Evolutionary conservation across 352 stramenopile genomes (phyloP).

Genomic region (Globisporangium splendens): DNA sequence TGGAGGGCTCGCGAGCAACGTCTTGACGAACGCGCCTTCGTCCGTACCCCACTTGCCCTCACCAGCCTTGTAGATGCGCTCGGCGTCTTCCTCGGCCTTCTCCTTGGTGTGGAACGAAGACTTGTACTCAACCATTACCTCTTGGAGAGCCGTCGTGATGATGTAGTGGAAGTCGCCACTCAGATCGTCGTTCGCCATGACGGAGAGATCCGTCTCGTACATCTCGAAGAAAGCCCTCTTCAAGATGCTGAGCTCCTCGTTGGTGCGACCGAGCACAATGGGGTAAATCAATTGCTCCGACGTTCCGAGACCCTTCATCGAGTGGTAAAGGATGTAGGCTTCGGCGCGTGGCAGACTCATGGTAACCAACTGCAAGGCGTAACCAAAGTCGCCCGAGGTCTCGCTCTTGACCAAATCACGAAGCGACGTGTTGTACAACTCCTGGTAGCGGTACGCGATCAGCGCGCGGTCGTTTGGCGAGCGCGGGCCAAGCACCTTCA

Average conservation of each 20-base stretch:
- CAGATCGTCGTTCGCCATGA: slow-evolving; percentile 30
- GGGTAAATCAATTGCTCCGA: slow-evolving; percentile 23
- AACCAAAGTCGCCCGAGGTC: slow-evolving; percentile 24
- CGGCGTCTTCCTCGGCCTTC: slow-evolving; percentile 60
- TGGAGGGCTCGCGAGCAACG: slow-evolving; percentile 51
- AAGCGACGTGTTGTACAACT: slow-evolving; percentile 23
- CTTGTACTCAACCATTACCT: slow-evolving; percentile 22
- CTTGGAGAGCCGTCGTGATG: slow-evolving; percentile 31
- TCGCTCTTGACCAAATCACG: slow-evolving; percentile 21
- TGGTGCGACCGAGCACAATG: slow-evolving; percentile 27
- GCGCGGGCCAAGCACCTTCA: slow-evolving; percentile 17
- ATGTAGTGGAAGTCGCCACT: slow-evolving; percentile 36
- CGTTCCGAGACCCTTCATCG: slow-evolving; percentile 21
- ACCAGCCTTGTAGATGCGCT: slow-evolving; percentile 69
- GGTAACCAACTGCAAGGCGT: slow-evolving; percentile 19
- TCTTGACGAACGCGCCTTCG: slow-evolving; percentile 60
- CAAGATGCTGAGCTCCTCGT: slow-evolving; percentile 33
- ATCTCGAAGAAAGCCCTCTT: slow-evolving; percentile 45
- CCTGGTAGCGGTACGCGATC: slow-evolving; percentile 24
- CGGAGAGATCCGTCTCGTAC: slow-evolving; percentile 36
- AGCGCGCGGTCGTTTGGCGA: slow-evolving; percentile 17
- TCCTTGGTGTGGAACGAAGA: slow-evolving; percentile 48
- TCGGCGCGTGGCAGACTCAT: slow-evolving; percentile 23
- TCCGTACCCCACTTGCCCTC: slow-evolving; percentile 81
- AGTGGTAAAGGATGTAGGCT: slow-evolving; percentile 20